phyloP scores from a whole-genome alignment of 331 rosid genomes.

The Arachis monticola region DNA sequence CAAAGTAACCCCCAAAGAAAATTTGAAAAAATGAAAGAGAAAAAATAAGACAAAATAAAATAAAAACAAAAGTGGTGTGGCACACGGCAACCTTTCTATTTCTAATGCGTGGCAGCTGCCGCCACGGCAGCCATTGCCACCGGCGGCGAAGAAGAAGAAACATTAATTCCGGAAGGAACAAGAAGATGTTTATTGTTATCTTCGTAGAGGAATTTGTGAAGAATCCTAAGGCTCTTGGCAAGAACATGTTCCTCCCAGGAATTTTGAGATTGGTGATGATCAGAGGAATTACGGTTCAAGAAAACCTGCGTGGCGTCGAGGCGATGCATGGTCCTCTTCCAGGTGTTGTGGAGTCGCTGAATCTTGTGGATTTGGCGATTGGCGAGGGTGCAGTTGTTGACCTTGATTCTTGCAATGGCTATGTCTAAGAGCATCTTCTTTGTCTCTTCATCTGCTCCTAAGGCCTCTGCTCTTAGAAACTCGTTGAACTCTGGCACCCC shows the following conservation, averaged over 20 bases:
- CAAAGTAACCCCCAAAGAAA: too few relatives aligned
- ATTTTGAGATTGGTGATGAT: conserved; percentile 11
- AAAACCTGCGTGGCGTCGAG: conserved; percentile 72
- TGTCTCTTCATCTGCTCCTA: conserved; percentile 28
- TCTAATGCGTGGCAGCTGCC: conserved; percentile 42
- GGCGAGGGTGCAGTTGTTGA: conserved; percentile 67
- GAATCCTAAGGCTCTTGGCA: conserved; percentile 45
- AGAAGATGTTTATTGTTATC: conserved; percentile 20
- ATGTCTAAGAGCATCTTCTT: conserved; percentile 44
- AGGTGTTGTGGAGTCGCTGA: conserved; percentile 42
- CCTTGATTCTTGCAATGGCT: conserved; percentile 62
- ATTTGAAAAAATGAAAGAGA: not conserved
- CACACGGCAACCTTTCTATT: not conserved
- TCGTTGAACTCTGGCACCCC: conserved; percentile 85
- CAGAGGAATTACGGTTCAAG: not conserved
- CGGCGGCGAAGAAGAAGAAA: conserved; percentile 15
- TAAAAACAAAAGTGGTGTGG: not conserved
- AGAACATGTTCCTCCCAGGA: conserved; percentile 62
- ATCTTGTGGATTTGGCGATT: conserved; percentile 68
- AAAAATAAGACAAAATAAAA: not conserved
- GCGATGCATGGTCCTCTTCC: conserved; percentile 60
- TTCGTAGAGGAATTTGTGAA: conserved; percentile 46
- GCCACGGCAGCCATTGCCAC: conserved; percentile 35
- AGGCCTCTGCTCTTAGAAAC: conserved; percentile 45
- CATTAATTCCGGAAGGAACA: not conserved